Base-by-base conservation (phyloP, 176 grass and related monocot species). In the Carex cristatella region DNA sequence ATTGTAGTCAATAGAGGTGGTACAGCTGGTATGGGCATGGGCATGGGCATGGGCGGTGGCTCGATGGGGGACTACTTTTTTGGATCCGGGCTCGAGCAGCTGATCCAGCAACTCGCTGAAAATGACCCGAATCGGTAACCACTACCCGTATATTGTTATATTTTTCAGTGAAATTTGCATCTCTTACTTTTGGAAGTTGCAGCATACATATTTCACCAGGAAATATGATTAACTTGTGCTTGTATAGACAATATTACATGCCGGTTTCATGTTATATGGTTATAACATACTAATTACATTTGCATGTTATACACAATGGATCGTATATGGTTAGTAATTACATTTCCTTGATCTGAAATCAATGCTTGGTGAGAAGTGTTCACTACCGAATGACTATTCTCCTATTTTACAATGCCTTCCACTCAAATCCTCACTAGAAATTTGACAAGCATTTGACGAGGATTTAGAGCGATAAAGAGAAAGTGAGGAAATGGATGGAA, bases 61-160 rank as follows among this genome's bases (percentile, higher is more conserved):
- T 18, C 88, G 12, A 92, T 98, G 69, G 95, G 91, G 27, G 95
- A 98, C 86, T 98, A 98, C 89, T 98, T 94, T 84, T 86, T 92
- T 44, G 95, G 95, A 61, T 83, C 88, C 7, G 95, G 95, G 82
- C 95, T 98, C 60, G 93, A 98, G 88, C 95, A 98, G 85, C 85
- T 98, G 82, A 98, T 98, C 83, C 95, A 98, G 86, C 95, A 98
- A 87, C 93, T 98, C 51, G 93, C 93, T 56, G 95, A 98, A 84
- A 98, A 98, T 67, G 95, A 98, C 85, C 95, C 95, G 79, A 94
- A 91, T 86, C 89, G 93, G 75, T 69, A 83, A n/a, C 15, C 54
- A 55, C 30, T 83, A 40, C 38, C 30, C 18, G 0, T 79, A 2
- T 79, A 2, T 28, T 79, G 0, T 16, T 58, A 35, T 58, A 33